A percentile compares a stretch with the other conserved stretches of the same genome.
Conservation (phyloP, 2,329 filamentous ascomycete genomes). For the Nothopassalora personata region DNA sequence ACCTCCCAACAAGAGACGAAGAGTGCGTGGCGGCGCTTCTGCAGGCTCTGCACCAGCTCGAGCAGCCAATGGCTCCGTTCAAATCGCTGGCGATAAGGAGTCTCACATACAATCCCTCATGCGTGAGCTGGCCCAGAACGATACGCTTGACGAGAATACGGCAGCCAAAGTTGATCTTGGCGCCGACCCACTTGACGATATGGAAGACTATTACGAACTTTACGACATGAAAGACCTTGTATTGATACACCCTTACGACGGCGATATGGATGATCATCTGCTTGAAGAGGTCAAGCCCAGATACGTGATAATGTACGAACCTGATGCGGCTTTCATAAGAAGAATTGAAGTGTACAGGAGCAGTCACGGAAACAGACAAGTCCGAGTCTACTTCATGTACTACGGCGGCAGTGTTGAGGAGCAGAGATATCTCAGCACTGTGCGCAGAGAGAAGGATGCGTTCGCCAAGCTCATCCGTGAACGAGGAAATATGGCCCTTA, state of each 20-base stretch:
- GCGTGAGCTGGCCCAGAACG: conserved; percentile 75
- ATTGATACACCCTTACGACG: conserved; percentile 87
- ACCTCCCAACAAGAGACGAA: conserved; percentile 78
- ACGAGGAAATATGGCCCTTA: conserved; percentile 82
- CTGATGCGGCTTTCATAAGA: conserved; percentile 88
- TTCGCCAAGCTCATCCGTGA: conserved; percentile 95
- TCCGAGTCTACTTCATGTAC: conserved; percentile 94
- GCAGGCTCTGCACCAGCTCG: conserved; percentile 55
- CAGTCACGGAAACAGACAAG: conserved; percentile 81
- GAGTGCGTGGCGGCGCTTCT: conserved; percentile 72
- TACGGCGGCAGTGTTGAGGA: conserved; percentile 94
- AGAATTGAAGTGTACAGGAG: conserved; percentile 93
- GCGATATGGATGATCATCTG: conserved; percentile 93
- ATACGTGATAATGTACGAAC: conserved; percentile 98
- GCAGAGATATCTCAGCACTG: conserved; percentile 81
- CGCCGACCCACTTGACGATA: conserved; percentile 76
- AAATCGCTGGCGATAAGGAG: conserved; percentile 75
- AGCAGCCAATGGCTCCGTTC: conserved; percentile 67
- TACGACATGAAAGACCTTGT: conserved; percentile 88
- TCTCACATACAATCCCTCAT: conserved; percentile 76
- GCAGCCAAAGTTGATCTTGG: conserved; percentile 68
- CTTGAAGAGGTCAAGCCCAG: conserved; percentile 88
- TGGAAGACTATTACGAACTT: conserved; percentile 87
- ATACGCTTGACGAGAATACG: conserved; percentile 57
- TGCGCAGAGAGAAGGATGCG: conserved; percentile 91